Evolutionary conservation across 2,329 filamentous ascomycete genomes (phyloP).

Genomic region (Massarina eburnea): DNA sequence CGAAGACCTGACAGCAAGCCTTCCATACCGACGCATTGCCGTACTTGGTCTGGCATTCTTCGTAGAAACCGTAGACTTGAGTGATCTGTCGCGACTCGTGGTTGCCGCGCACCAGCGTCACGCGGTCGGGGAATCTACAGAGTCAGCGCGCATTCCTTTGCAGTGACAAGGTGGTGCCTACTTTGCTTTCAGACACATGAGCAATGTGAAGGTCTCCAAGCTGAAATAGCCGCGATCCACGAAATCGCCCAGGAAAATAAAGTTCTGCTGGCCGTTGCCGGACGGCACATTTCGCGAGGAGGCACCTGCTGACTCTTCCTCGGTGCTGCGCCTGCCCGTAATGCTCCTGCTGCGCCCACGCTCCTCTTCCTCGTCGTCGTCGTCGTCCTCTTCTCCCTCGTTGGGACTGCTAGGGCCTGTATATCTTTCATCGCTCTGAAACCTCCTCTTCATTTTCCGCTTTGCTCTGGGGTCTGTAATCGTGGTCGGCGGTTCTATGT

Average conservation of each 20-base stretch:
- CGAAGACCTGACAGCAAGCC: conserved; percentile 97
- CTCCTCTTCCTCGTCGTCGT: conserved; percentile 53
- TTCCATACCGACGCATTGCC: conserved; percentile 99
- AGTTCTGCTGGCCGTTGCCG: conserved; percentile 65
- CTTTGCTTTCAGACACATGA: conserved; percentile 74
- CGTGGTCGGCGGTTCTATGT: conserved; percentile 85
- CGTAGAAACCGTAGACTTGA: conserved; percentile 99
- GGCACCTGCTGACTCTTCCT: conserved; percentile 44
- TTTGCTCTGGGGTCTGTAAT: conserved; percentile 86
- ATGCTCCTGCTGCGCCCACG: conserved; percentile 50
- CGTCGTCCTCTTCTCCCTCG: conserved; percentile 52
- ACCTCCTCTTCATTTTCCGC: conserved; percentile 72
- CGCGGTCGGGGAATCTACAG: conserved; percentile 67
- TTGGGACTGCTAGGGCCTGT: conserved; percentile 54
- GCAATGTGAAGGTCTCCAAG: conserved; percentile 70
- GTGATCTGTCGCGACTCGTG: conserved; percentile 99
- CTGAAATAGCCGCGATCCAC: conserved; percentile 76
- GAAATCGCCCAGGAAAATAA: conserved; percentile 70
- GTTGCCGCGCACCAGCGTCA: conserved; percentile 75
- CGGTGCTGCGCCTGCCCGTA: conserved; percentile 42
- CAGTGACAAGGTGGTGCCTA: conserved; percentile 37
- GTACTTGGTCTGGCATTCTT: conserved; percentile 98
- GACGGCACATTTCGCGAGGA: conserved; percentile 44
- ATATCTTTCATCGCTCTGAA: conserved; percentile 55
- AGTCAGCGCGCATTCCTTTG: conserved; percentile 5